These are phyloP conservation scores for Neonectria sp. DNA, from an alignment of 2,329 filamentous ascomycete genomes.

Conservation along the genomic window DNA sequence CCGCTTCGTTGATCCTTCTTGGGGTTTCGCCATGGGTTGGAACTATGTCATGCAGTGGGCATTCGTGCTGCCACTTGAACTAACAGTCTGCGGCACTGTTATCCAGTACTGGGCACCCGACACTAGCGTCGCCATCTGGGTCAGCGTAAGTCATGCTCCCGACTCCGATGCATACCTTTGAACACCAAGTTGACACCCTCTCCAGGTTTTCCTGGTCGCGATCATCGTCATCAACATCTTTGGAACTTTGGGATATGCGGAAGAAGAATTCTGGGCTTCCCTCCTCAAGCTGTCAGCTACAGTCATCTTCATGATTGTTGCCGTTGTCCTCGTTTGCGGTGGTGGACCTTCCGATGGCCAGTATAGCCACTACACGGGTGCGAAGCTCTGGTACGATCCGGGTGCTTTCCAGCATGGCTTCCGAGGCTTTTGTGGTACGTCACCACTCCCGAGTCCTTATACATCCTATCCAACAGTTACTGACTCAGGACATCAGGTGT, in stretches of 20 bases:
- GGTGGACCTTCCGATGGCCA: constrained; percentile 68
- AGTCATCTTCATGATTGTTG: constrained; percentile 75
- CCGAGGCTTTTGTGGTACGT: constrained; percentile 80
- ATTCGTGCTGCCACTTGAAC: constrained; percentile 63
- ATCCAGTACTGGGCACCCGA: constrained; percentile 64
- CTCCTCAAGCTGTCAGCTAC: constrained; percentile 71
- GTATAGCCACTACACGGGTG: constrained; percentile 65
- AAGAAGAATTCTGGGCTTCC: constrained; percentile 73
- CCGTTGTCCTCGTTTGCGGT: constrained; percentile 71
- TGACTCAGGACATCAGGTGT: constrained; percentile 31
- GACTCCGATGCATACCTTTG: not conserved
- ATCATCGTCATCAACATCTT: constrained; percentile 71
- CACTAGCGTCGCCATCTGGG: constrained; percentile 66
- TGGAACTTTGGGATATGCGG: constrained; percentile 69
- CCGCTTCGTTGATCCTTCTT: constrained; percentile 71
- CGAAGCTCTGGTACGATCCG: constrained; percentile 64
- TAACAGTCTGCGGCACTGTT: constrained; percentile 65
- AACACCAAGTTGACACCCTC: constrained; percentile 4
- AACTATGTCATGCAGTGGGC: constrained; percentile 64
- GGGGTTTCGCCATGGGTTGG: constrained; percentile 61
- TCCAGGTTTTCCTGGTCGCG: constrained; percentile 63
- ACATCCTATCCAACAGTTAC: fast-evolving
- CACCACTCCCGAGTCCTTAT: constrained; percentile 47
- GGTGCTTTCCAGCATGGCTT: constrained; percentile 80
- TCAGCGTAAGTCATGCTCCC: constrained; percentile 53